Percentiles rank a stretch among this genome's conserved stretches.
Evolutionary conservation across 1,139 yeast genomes (phyloP).

Genomic region (Pichia terricola): DNA sequence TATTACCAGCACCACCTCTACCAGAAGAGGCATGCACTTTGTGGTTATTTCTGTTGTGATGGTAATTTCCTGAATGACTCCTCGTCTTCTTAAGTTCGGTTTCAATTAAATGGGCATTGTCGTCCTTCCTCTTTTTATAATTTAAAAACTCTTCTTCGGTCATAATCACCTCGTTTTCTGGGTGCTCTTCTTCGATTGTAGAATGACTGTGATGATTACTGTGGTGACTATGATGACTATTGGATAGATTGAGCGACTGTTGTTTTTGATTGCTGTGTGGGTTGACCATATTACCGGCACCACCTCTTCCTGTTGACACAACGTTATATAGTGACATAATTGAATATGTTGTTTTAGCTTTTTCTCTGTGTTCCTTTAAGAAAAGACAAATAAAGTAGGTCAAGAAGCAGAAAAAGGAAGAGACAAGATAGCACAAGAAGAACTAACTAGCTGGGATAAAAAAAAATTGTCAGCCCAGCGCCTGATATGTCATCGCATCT

Average conservation of each 20-base stretch:
- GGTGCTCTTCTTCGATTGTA: constrained; percentile 5
- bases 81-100: constrained; percentile 15
- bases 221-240: not conserved
- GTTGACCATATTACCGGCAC: constrained; percentile 31
- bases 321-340: constrained; percentile 15
- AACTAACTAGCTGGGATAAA: no score
- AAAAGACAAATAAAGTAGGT: no score
- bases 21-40: constrained; percentile 42
- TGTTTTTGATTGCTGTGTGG: not conserved
- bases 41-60: not conserved
- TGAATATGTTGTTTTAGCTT: not conserved
- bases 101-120: not conserved
- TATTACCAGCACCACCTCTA: constrained; percentile 53
- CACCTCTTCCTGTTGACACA: constrained; percentile 33
- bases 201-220: not conserved
- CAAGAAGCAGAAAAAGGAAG: no score
- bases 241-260: not conserved
- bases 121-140: not conserved
- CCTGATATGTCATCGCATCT: no score
- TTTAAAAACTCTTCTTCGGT: constrained; percentile 11
- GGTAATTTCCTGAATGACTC: not conserved
- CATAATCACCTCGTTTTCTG: constrained; percentile 19
- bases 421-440: no score
- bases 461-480: no score
- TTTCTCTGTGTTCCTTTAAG: not conserved